Base-by-base conservation (phyloP, 2,329 filamentous ascomycete species). In the Ascocoryne sarcoides region DNA sequence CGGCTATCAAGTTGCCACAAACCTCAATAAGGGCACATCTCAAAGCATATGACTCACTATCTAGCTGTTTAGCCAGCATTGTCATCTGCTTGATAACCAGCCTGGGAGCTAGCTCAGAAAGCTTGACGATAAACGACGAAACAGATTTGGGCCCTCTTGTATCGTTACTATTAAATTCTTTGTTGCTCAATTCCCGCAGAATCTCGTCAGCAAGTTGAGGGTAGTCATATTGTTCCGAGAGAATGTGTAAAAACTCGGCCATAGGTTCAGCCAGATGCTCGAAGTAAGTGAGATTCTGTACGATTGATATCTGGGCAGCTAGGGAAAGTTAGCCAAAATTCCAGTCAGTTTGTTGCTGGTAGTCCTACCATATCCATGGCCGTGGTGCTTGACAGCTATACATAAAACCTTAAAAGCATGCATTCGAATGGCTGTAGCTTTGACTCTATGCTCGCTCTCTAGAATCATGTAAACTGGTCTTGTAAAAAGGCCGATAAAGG, bases 201-300 rank as follows among this genome's bases (percentile, higher is more conserved):
- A 96, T 85, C 59, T 98, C 92, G 60, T 95, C 92, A 4, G 88
- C 83, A 7, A 98, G 72, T 57, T 98, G 92, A 12, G 89, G 85
- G 60, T 96, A 94, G 64, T 98, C 92, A 65, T 96, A 98, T 66
- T 95, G 90, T 60, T 96, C 89, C 1, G 89, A 82, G 18, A 98
- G 70, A 56, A 96, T 98, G 55, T 96, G 87, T 4, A 98, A 68
- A 55, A 98, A 95, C 61, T 98, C 93, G 21, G 92, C 92, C 92
- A 98, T 98, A 1, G 92, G 92, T 58, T 98, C 92, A 0, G 92
- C 90, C n/a, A 98, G 68, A 62, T 98, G 92, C 64, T 98, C 92
- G 56, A 96, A 98, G 61, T 98, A 98, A 4, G 92, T 95, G 51
- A 98, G 67, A 59, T 92, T 96, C 62, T 98, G 92, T 40, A 96